phyloP scores from a whole-genome alignment of 345 rosid genomes.

The Mercurialis annua region DNA sequence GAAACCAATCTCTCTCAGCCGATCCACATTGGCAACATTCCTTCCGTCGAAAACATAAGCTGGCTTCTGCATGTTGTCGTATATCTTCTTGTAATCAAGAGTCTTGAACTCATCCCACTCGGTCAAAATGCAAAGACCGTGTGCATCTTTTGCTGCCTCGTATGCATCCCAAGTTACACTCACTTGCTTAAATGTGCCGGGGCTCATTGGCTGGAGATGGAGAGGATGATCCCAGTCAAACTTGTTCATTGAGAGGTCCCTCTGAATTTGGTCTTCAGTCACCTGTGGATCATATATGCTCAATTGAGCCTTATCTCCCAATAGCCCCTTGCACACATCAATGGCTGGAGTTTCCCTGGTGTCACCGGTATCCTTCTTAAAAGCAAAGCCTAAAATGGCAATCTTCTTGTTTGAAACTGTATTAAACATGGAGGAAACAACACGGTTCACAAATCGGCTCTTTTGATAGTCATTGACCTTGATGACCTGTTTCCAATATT shows the following conservation, averaged over 20 bases:
- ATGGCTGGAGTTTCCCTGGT: slow-evolving; percentile 91
- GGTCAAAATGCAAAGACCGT: slow-evolving; percentile 77
- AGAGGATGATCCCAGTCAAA: slow-evolving; percentile 95
- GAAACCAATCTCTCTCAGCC: slow-evolving; percentile 83
- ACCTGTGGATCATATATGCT: slow-evolving; percentile 94
- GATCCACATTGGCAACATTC: slow-evolving; percentile 53
- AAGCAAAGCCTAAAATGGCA: slow-evolving; percentile 77
- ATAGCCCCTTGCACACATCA: slow-evolving; percentile 86
- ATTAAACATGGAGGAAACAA: slow-evolving; percentile 88
- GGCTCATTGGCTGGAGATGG: slow-evolving; percentile 94
- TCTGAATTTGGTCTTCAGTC: slow-evolving; percentile 78
- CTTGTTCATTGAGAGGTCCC: slow-evolving; percentile 85
- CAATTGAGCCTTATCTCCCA: slow-evolving; percentile 82
- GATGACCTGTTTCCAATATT: slow-evolving; percentile 94
- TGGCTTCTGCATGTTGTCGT: slow-evolving; percentile 84
- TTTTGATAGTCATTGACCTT: slow-evolving; percentile 91
- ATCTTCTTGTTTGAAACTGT: slow-evolving; percentile 79
- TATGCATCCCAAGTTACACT: slow-evolving; percentile 71
- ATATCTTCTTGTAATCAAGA: slow-evolving; percentile 70
- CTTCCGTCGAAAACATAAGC: slow-evolving; percentile 89
- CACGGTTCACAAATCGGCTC: slow-evolving; percentile 77
- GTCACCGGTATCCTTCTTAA: slow-evolving; percentile 92
- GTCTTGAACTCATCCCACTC: slow-evolving; percentile 96
- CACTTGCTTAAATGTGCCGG: slow-evolving; percentile 77
- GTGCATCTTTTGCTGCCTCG: slow-evolving; percentile 76